A percentile compares a stretch with the other conserved stretches of the same genome.
These are phyloP conservation scores for Periconia sp. DNA, from an alignment of 2,329 filamentous ascomycete species.

Conservation along the genomic window DNA sequence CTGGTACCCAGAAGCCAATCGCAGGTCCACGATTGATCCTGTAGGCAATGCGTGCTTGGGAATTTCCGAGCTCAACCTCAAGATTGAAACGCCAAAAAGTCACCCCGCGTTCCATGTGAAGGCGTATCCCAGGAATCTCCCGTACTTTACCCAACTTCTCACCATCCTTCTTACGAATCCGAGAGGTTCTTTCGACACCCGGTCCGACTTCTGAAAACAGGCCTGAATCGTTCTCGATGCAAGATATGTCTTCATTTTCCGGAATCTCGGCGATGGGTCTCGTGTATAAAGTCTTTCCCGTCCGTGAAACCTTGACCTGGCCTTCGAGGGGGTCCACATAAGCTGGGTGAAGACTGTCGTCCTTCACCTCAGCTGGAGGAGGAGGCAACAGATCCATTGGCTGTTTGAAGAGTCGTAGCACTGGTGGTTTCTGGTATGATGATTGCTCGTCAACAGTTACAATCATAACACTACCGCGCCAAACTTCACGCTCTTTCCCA, in stretches of 20 bases:
- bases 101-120: slow-evolving; percentile 81
- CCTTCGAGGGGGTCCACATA: slow-evolving; percentile 90
- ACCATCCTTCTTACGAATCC: slow-evolving; percentile 65
- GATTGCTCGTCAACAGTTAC: slow-evolving; percentile 85
- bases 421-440: slow-evolving; percentile 76
- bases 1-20: slow-evolving; percentile 92
- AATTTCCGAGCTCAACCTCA: slow-evolving; percentile 79
- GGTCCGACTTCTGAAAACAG: slow-evolving; percentile 72
- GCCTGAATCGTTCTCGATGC: slow-evolving; percentile 76
- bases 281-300: slow-evolving; percentile 84
- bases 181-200: slow-evolving; percentile 50
- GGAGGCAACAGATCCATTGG: slow-evolving; percentile 80
- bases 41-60: slow-evolving; percentile 87
- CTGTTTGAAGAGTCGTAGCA: slow-evolving; percentile 81
- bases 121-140: slow-evolving; percentile 77
- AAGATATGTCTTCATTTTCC: slow-evolving; percentile 76
- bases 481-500: slow-evolving; percentile 69
- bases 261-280: slow-evolving; percentile 85
- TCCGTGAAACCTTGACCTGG: slow-evolving; percentile 79
- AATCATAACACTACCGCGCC: slow-evolving; percentile 94
- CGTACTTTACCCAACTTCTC: slow-evolving; percentile 80
- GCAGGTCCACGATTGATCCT: slow-evolving; percentile 90
- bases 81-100: slow-evolving; percentile 99
- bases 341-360: slow-evolving; percentile 68
- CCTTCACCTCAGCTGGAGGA: slow-evolving; percentile 69